Evolutionary conservation across 352 stramenopile genomes (phyloP).

Genomic region (Phytophthora pseudosyringae): DNA sequence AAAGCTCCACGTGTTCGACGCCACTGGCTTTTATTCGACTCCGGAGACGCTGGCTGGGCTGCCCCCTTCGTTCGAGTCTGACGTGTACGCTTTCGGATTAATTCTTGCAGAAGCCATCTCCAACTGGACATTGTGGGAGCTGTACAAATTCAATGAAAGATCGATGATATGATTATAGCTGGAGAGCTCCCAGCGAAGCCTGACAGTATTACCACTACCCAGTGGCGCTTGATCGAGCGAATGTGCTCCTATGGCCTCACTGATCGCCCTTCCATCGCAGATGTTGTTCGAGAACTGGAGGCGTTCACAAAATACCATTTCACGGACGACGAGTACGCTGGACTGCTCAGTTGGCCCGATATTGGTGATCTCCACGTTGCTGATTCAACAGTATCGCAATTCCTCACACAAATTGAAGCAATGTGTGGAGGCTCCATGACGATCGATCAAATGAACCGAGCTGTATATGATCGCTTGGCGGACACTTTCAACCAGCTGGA

Average conservation of each 20-base stretch:
- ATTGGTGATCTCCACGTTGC: neutral
- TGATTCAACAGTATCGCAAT: neutral
- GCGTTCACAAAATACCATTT: neutral
- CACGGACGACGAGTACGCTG: neutral
- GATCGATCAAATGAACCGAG: slow-evolving; percentile 8
- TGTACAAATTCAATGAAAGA: neutral
- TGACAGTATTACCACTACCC: neutral
- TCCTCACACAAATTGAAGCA: slow-evolving; percentile 5
- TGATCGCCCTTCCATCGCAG: slow-evolving; percentile 1
- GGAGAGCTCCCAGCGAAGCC: slow-evolving; percentile 8
- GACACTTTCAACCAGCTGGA: slow-evolving; percentile 14
- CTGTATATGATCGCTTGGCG: slow-evolving; percentile 16
- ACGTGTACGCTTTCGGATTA: slow-evolving; percentile 16
- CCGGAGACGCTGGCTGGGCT: slow-evolving; percentile 13
- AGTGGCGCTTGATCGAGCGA: slow-evolving; percentile 11
- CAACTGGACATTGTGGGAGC: neutral
- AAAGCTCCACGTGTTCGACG: slow-evolving; percentile 17
- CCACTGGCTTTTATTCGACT: neutral
- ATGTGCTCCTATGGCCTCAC: slow-evolving; percentile 17
- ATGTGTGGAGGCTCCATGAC: slow-evolving; percentile 3
- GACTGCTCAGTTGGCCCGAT: neutral
- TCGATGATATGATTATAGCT: slow-evolving; percentile 1
- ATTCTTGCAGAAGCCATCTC: neutral
- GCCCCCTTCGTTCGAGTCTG: slow-evolving; percentile 14
- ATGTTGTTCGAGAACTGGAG: slow-evolving; percentile 20